Percentiles rank a stretch among this genome's conserved stretches.
These are phyloP conservation scores for Biscogniauxia marginata DNA, from an alignment of 2,329 filamentous ascomycete species.

Conservation along the genomic window DNA sequence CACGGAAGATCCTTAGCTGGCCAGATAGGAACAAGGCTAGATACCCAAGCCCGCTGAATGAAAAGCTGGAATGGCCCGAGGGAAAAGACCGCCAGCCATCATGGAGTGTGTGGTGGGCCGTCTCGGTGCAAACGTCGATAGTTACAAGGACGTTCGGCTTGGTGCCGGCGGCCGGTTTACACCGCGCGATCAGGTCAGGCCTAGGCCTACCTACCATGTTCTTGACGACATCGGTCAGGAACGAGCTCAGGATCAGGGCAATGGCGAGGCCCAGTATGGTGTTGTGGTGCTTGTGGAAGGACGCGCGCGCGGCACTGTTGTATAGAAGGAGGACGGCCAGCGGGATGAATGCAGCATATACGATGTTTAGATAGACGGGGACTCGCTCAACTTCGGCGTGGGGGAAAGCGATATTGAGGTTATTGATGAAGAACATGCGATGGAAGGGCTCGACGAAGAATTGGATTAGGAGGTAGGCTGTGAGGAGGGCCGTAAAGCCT, in stretches of 20 bases:
- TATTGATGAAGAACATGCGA: slow-evolving; percentile 88
- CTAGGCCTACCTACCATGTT: slow-evolving; percentile 78
- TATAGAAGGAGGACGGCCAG: slow-evolving; percentile 64
- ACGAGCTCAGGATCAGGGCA: slow-evolving; percentile 70
- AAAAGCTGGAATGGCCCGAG: slow-evolving; percentile 75
- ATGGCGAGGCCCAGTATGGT: slow-evolving; percentile 79
- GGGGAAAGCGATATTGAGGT: slow-evolving; percentile 80
- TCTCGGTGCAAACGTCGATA: slow-evolving; percentile 71
- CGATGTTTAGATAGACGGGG: slow-evolving; percentile 72
- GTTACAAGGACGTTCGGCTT: slow-evolving; percentile 55
- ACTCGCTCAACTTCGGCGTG: slow-evolving; percentile 84
- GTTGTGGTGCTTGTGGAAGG: slow-evolving; percentile 78
- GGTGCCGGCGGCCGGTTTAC: slow-evolving; percentile 62
- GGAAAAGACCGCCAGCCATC: slow-evolving; percentile 86
- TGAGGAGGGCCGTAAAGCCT: slow-evolving; percentile 69
- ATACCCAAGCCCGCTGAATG: slow-evolving; percentile 77
- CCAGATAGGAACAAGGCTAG: slow-evolving; percentile 68
- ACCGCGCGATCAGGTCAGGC: slow-evolving; percentile 67
- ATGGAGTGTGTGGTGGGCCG: slow-evolving; percentile 66
- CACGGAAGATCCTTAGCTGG: slow-evolving; percentile 58
- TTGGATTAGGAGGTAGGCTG: slow-evolving; percentile 65
- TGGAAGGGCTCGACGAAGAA: slow-evolving; percentile 82
- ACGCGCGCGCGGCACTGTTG: slow-evolving; percentile 61
- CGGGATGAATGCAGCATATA: slow-evolving; percentile 75
- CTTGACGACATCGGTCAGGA: slow-evolving; percentile 89